Conservation (phyloP, 2,329 filamentous ascomycete genomes). For the Fusarium nematophilum region DNA sequence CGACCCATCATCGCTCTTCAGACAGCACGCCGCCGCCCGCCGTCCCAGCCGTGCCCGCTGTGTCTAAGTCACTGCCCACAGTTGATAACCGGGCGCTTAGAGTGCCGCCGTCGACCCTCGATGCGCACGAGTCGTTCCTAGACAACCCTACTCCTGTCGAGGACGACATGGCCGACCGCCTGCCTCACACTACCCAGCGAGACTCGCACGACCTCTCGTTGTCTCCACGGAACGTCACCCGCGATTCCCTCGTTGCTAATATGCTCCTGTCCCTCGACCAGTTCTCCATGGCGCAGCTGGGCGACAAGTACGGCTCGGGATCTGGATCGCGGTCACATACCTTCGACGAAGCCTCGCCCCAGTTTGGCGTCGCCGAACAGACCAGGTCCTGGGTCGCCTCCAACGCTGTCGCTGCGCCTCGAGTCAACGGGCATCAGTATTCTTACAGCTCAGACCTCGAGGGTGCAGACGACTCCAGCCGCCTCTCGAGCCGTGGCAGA, state of each 20-base stretch:
- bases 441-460: conserved; percentile 74
- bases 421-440: conserved; percentile 52
- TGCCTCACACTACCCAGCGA: conserved; percentile 50
- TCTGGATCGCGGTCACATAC: conserved; percentile 42
- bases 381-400: conserved; percentile 47
- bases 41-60: conserved; percentile 15
- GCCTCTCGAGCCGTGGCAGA: conserved; percentile 68
- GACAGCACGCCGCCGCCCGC: conserved; percentile 31
- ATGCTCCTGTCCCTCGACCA: conserved; percentile 95
- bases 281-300: conserved; percentile 67
- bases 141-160: conserved; percentile 46
- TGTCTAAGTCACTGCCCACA: conserved; percentile 39
- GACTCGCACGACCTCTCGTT: conserved; percentile 91
- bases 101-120: conserved; percentile 32
- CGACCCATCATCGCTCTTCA: conserved; percentile 23
- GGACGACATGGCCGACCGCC: conserved; percentile 44
- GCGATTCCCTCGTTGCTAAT: conserved; percentile 94
- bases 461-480: conserved; percentile 64
- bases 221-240: conserved; percentile 78
- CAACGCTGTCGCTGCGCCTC: conserved; percentile 40
- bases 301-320: conserved; percentile 40
- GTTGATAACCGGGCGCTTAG: conserved; percentile 43
- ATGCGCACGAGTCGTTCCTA: conserved; percentile 46
- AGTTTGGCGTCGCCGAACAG: conserved; percentile 47
- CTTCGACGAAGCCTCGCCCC: conserved; percentile 42